Percentiles rank a stretch among this genome's conserved stretches.
Conservation (phyloP, 345 rosid genomes). For the Acer negundo region DNA sequence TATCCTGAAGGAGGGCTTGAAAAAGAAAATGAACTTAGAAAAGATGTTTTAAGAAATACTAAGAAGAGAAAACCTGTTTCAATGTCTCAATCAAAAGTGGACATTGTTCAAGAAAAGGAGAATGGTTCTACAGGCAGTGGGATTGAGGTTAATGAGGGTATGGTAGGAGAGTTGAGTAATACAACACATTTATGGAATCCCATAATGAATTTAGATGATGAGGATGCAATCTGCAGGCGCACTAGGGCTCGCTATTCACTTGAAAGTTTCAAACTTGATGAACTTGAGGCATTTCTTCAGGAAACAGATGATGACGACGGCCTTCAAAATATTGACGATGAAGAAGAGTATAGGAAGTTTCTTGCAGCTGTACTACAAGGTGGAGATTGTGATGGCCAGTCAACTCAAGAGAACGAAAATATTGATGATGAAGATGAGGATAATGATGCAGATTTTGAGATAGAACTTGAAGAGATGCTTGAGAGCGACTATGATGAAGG, state of each 20-base stretch:
- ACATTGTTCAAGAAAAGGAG: constrained; percentile 20
- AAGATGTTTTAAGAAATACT: constrained; percentile 2
- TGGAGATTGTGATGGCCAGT: constrained; percentile 50
- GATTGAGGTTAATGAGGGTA: constrained; percentile 17
- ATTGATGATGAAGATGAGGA: constrained; percentile 84
- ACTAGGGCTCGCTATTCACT: constrained; percentile 92
- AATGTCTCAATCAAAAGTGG: constrained; percentile 22
- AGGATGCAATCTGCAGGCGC: constrained; percentile 85
- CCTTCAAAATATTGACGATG: constrained; percentile 81
- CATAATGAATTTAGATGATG: constrained; percentile 34
- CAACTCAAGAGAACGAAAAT: constrained; percentile 38
- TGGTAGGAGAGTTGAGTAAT: constrained; percentile 18
- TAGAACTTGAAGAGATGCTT: constrained; percentile 87
- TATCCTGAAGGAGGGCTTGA: constrained; percentile 32
- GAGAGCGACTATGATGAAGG: constrained; percentile 83
- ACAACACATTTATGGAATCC: constrained; percentile 25
- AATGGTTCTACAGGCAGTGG: constrained; percentile 22
- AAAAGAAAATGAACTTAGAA: constrained; percentile 16
- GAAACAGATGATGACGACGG: constrained; percentile 95
- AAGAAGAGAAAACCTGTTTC: constrained; percentile 29
- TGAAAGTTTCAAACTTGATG: constrained; percentile 84
- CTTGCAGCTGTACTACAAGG: constrained; percentile 82
- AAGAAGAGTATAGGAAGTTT: constrained; percentile 87
- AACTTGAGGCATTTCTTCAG: constrained; percentile 92
- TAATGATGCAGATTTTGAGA: constrained; percentile 88